phyloP scores from a whole-genome alignment of 2,329 filamentous ascomycete genomes.

The Monosporascus sp. region DNA sequence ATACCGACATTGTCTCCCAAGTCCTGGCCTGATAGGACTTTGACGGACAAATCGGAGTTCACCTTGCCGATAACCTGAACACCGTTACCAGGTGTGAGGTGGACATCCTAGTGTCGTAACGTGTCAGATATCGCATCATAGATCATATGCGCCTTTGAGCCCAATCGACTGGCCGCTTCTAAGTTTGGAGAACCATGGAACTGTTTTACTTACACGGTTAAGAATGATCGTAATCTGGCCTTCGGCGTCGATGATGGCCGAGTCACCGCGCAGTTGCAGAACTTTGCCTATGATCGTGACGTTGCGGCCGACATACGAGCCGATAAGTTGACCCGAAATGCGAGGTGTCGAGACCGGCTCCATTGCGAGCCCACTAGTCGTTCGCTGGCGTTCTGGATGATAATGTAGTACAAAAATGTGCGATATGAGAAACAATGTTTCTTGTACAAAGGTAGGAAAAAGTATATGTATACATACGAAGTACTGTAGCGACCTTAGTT shows the following conservation, averaged over 20 bases:
- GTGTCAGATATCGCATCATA: neutral
- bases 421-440: too few species aligned
- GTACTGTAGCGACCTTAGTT: neutral
- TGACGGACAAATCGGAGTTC: constrained; percentile 65
- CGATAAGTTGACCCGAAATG: constrained; percentile 74
- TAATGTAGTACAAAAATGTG: too few species aligned
- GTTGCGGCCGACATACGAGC: constrained; percentile 67
- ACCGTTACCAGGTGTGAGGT: constrained; percentile 64
- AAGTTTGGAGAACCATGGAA: too few species aligned
- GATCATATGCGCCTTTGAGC: too few species aligned
- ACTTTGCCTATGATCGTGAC: constrained; percentile 87
- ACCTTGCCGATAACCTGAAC: constrained; percentile 80
- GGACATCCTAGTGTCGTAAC: constrained; percentile 52
- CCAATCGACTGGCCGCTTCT: too few species aligned
- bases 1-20: constrained; percentile 65
- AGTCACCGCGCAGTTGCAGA: constrained; percentile 72
- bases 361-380: constrained; percentile 43
- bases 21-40: constrained; percentile 65
- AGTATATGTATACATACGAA: neutral
- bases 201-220: constrained; percentile 55
- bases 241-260: constrained; percentile 73
- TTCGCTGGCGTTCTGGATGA: too few species aligned
- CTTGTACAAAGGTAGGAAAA: too few species aligned
- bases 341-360: constrained; percentile 71
- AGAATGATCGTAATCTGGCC: constrained; percentile 71